These are phyloP conservation scores for Phytophthora fragariae DNA, from an alignment of 352 stramenopile genomes.

Conservation along the genomic window DNA sequence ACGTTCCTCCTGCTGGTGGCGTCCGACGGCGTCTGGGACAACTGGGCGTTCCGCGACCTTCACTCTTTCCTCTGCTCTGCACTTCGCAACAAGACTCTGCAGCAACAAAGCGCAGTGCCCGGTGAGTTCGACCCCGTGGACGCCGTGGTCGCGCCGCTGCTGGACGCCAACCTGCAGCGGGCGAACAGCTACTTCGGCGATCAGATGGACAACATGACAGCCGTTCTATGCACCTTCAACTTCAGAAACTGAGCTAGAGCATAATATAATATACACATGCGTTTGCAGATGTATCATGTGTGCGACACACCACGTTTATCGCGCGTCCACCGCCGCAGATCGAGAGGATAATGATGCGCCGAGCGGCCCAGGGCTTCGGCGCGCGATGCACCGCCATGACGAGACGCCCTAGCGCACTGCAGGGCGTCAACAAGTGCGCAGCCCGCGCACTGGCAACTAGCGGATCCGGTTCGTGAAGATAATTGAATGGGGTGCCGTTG, in stretches of 20 bases:
- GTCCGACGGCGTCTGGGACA: slow-evolving; percentile 91
- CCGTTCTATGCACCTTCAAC: slow-evolving; percentile 63
- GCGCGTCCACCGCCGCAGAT: slow-evolving; percentile 17
- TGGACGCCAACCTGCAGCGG: slow-evolving; percentile 69
- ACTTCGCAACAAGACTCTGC: slow-evolving; percentile 8
- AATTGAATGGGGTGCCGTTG: slow-evolving; percentile 4
- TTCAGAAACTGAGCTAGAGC: slow-evolving; percentile 1
- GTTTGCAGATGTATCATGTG: not conserved
- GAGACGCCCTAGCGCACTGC: slow-evolving; percentile 16
- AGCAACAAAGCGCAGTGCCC: slow-evolving; percentile 12
- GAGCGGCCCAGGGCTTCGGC: slow-evolving; percentile 19
- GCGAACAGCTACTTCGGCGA: slow-evolving; percentile 79
- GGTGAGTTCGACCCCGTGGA: slow-evolving; percentile 31
- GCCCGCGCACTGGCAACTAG: slow-evolving; percentile 20
- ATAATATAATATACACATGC: slow-evolving; percentile 1
- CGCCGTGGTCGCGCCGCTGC: slow-evolving; percentile 47
- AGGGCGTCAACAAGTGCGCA: slow-evolving; percentile 1
- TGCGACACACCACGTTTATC: not conserved
- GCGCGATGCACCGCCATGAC: slow-evolving; percentile 9
- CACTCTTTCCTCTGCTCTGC: slow-evolving; percentile 50
- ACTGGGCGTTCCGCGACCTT: slow-evolving; percentile 88
- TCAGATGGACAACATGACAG: slow-evolving; percentile 92
- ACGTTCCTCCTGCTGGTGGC: slow-evolving; percentile 71
- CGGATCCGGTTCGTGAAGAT: slow-evolving; percentile 11
- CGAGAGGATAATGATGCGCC: slow-evolving; percentile 33